These are phyloP conservation scores for Clarkia xantiana DNA, from an alignment of 345 rosid genomes.

Conservation along the genomic window DNA sequence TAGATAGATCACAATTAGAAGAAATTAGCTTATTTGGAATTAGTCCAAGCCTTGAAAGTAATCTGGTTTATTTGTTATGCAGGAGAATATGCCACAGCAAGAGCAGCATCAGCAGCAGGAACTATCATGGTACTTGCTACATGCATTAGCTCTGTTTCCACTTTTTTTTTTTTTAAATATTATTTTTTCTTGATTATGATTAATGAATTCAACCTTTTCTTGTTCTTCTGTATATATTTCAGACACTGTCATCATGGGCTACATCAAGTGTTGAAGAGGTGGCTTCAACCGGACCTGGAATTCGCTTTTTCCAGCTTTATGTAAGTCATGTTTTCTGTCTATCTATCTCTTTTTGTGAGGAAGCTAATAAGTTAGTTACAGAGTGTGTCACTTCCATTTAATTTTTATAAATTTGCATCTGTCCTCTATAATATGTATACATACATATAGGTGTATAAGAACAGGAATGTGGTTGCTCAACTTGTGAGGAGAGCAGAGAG, in stretches of 20 bases:
- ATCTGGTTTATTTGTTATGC: conserved; percentile 11
- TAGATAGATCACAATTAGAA: no score
- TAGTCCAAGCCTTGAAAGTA: conserved; percentile 1
- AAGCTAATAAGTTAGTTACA: background rate
- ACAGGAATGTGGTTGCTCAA: conserved; percentile 73
- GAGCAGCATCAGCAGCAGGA: conserved; percentile 78
- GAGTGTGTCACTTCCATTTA: background rate
- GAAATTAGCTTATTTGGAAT: no score
- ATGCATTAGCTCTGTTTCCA: conserved; percentile 6
- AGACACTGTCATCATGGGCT: conserved; percentile 90
- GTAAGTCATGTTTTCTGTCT: conserved; percentile 29
- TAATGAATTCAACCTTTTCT: background rate
- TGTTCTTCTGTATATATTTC: conserved; percentile 7
- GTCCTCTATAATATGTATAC: no score
- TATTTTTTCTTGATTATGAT: background rate
- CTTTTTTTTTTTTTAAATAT: background rate
- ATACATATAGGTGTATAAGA: conserved; percentile 49
- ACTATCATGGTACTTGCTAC: conserved; percentile 59
- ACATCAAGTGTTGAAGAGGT: conserved; percentile 94
- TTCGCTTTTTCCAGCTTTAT: conserved; percentile 90
- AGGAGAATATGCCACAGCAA: conserved; percentile 91
- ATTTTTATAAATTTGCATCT: no score
- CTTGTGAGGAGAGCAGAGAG: conserved; percentile 81
- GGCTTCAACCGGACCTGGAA: conserved; percentile 86
- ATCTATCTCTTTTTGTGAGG: background rate